phyloP scores from a whole-genome alignment of 2,329 filamentous ascomycete genomes.

The Diaporthe vexans region DNA sequence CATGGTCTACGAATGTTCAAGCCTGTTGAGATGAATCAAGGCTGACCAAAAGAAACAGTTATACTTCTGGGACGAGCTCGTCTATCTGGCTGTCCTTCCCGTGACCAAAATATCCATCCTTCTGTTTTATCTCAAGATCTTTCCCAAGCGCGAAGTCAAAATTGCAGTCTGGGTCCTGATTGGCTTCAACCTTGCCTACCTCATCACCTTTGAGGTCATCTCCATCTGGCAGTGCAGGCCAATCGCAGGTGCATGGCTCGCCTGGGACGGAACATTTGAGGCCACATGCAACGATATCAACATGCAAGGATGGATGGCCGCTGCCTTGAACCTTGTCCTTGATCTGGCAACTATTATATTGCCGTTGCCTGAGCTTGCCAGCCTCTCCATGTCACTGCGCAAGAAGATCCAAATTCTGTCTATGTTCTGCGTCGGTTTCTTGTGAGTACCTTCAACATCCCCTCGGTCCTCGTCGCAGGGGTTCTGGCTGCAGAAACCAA shows the following conservation, averaged over 20 bases:
- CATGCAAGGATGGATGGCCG: slow-evolving; percentile 50
- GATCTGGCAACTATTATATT: slow-evolving; percentile 51
- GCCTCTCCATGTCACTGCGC: slow-evolving; percentile 48
- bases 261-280: slow-evolving; percentile 51
- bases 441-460: slow-evolving; percentile 43
- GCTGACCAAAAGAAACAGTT: slow-evolving; percentile 42
- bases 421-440: slow-evolving; percentile 54
- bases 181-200: slow-evolving; percentile 47
- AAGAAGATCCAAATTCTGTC: slow-evolving; percentile 52
- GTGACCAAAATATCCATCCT: slow-evolving; percentile 55
- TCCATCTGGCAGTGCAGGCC: slow-evolving; percentile 51
- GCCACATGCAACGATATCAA: slow-evolving; percentile 52
- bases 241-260: slow-evolving; percentile 49
- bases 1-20: neutral
- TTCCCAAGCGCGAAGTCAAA: slow-evolving; percentile 49
- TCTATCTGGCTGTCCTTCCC: slow-evolving; percentile 49
- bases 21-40: neutral
- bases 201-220: slow-evolving; percentile 47
- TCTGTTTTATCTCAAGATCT: slow-evolving; percentile 54
- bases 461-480: neutral
- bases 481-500: neutral
- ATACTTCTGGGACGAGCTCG: slow-evolving; percentile 49
- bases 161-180: slow-evolving; percentile 48
- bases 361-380: slow-evolving; percentile 49
- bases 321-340: slow-evolving; percentile 50